Base-by-base conservation (phyloP, 1,139 yeast genomes). In the Hemisphaericaspora lyxosophila region DNA sequence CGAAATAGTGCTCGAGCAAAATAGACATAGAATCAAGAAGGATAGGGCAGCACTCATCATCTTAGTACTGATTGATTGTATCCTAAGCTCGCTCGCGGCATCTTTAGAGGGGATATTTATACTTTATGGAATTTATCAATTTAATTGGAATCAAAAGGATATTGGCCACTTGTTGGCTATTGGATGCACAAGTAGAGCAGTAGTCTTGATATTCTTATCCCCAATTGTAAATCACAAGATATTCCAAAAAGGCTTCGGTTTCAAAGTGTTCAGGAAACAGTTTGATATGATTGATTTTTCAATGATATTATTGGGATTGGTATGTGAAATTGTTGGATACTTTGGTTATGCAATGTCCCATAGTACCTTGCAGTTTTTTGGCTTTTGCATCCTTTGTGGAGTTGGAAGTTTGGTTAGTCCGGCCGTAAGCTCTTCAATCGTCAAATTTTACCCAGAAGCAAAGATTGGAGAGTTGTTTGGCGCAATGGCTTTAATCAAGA, bases 101-200 rank as follows among this genome's bases (percentile, higher is more conserved):
- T 68, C 77, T 1, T 44, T 71, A 18, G 72, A 73, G 7, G 74
- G 76, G 16, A 60, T 82, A 1, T 46, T 75, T 13, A 57, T 83
- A 1, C 61, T 86, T 23, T 85, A 78, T 50, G 76, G 83, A 0
- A 76, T 83, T 22, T 79, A 70, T 52, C 56, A 53, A 30, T 85
- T 79, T 56, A 50, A 69, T 16, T 83, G 94, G 87, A 62, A 64
- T 2, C 71, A 86, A 15, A 72, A 65, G 3, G 74, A 75, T 35
- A 60, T 83, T 23, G 89, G 92, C 5, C 71, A 73, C 43, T 70
- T 78, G 41, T 58, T 86, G 42, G 78, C 90, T 0, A 42, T 73
- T 1, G 48, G 73, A 1, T 84, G 87, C 34, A 46, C 76, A 1
- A 57, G 76, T 6, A 54, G 63, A 37, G 73, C 72, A 1, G 34